Evolutionary conservation across 768 basidiomycete species (phyloP).

Genomic region (Collybiopsis luxurians): DNA sequence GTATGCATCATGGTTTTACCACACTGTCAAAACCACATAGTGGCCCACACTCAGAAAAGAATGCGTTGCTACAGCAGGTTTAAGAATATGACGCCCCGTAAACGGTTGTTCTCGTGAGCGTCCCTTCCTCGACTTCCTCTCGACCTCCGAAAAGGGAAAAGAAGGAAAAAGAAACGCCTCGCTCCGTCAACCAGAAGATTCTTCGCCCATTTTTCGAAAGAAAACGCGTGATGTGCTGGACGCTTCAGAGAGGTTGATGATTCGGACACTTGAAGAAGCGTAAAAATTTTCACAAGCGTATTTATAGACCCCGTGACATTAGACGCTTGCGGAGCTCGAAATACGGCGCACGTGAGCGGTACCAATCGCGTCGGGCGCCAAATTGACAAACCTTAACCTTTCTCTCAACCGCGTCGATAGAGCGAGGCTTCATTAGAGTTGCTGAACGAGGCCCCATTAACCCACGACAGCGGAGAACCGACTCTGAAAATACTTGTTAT

Average conservation of each 20-base stretch:
- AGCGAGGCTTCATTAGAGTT: no score
- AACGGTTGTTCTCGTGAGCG: conserved; percentile 50
- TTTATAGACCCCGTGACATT: not conserved
- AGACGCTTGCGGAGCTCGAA: not conserved
- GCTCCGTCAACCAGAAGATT: conserved; percentile 76
- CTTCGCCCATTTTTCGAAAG: conserved; percentile 57
- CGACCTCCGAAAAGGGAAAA: conserved; percentile 18
- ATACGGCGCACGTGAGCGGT: not conserved
- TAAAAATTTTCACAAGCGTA: not conserved
- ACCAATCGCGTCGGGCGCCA: not conserved
- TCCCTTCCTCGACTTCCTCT: not conserved
- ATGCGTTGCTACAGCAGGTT: conserved; percentile 60
- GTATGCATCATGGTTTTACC: conserved; percentile 82
- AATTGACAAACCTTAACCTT: no score
- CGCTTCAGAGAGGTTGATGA: conserved; percentile 65
- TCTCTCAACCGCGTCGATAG: no score
- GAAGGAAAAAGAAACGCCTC: conserved; percentile 40
- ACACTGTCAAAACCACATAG: conserved; percentile 81
- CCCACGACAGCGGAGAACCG: no score
- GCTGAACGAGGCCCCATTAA: no score
- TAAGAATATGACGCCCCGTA: conserved; percentile 76
- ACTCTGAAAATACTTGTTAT: no score
- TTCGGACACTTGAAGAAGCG: conserved; percentile 55
- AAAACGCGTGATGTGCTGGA: conserved; percentile 43
- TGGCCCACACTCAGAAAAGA: conserved; percentile 43